Evolutionary conservation across 305 asterid species (phyloP), one percentile per base, ranked within the genome.

Genomic region (Rubia tinctorum): DNA sequence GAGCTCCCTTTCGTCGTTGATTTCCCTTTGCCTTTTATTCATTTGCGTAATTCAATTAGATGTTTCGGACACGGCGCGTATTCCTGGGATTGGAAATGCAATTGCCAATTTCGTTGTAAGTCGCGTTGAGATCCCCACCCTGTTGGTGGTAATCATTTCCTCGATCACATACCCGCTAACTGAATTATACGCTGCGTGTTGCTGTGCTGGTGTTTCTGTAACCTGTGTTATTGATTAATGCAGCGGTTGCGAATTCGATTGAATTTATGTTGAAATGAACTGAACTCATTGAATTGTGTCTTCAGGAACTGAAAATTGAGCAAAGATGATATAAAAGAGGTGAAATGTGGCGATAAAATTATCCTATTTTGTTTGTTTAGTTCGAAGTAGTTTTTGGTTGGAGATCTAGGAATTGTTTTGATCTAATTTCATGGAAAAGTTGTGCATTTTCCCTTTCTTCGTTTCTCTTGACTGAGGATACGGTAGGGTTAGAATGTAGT

Each of bases 11-110:
- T 70, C 18, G 59, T n/a, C 34, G 13, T 43, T 69, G 43, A 22
- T 69, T 69, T 22, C 5, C 39, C 34, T 68, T 40, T 5, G 8
- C 9, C 7, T 27, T 27, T 39, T 2, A 42, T 66, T 44, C 75
- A 64, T 63, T 69, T 69, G 79, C 65, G 81, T 77, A 56, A 70
- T 75, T 67, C 39, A 67, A 67, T 40, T 66, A n/a, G 17, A 66
- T 66, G 6, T 42, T 67, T 43, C 68, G 76, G 79, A 75, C 77
- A 71, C 71, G 80, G 69, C 76, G 71, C 77, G 76, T 72, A 83
- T 79, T 80, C 80, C 72, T 60, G 79, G 82, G 85, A 82, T 86
- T 86, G 80, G 71, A 74, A 88, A 89, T 89, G 91, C 78, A n/a
- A 56, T 64, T 75, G 40, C 67, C 5, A n/a, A 39, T 75, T 53